Conservation (phyloP, 1,284 basidiomycete species). For the Violaceomyces palustris region DNA sequence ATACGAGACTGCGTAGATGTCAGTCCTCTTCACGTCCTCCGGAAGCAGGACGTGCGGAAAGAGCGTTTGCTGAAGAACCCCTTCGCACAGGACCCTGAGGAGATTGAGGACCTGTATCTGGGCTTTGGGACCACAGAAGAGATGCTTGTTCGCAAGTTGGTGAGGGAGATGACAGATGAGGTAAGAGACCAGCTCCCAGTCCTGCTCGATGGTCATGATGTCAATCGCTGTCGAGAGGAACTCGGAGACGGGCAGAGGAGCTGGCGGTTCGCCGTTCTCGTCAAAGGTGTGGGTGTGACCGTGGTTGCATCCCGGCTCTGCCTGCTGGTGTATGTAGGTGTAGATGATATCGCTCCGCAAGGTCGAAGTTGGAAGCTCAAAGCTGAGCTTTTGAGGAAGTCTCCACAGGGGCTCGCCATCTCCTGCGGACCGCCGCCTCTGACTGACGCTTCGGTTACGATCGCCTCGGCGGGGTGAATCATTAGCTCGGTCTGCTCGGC, state of each 20-base stretch:
- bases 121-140: slow-evolving; percentile 85
- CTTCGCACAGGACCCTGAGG: slow-evolving; percentile 66
- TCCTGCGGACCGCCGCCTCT: slow-evolving; percentile 7
- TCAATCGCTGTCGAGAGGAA: slow-evolving; percentile 68
- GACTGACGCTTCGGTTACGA: slow-evolving; percentile 59
- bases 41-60: slow-evolving; percentile 63
- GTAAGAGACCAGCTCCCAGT: slow-evolving; percentile 93
- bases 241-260: slow-evolving; percentile 67
- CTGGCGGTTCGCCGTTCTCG: slow-evolving; percentile 23
- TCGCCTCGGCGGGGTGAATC: slow-evolving; percentile 14
- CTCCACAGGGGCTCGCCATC: slow-evolving; percentile 62
- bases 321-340: slow-evolving; percentile 48
- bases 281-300: slow-evolving; percentile 33
- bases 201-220: slow-evolving; percentile 70
- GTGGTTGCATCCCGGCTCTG: slow-evolving; percentile 56
- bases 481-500: slow-evolving; percentile 12
- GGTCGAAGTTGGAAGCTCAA: slow-evolving; percentile 58
- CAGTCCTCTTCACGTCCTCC: slow-evolving; percentile 57
- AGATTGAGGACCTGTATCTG: slow-evolving; percentile 65
- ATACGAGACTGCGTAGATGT: slow-evolving; percentile 82
- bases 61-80: slow-evolving; percentile 62
- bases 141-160: slow-evolving; percentile 90
- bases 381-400: slow-evolving; percentile 69
- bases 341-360: slow-evolving; percentile 58
- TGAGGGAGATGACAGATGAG: slow-evolving; percentile 83